These are phyloP conservation scores for Boletus vermiculosoides DNA, from an alignment of 768 basidiomycete species.

Conservation along the genomic window DNA sequence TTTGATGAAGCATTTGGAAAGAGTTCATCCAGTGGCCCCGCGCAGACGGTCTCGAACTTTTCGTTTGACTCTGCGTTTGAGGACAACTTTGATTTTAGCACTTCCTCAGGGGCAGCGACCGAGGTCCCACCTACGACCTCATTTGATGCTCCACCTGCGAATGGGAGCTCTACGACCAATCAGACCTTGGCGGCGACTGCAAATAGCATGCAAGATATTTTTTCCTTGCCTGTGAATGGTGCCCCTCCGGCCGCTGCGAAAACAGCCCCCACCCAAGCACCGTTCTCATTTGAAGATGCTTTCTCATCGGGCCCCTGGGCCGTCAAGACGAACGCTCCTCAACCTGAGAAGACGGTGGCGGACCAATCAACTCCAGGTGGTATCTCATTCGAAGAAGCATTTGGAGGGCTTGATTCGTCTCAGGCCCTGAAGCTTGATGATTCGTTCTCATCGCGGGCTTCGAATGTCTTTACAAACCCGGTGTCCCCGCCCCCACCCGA, in stretches of 20 bases:
- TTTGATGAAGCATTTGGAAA: slow-evolving; percentile 77
- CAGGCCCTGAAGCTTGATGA: slow-evolving; percentile 41
- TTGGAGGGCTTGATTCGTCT: slow-evolving; percentile 43
- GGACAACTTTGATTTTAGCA: slow-evolving; percentile 62
- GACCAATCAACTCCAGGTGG: slow-evolving; percentile 11
- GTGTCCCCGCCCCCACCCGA: slow-evolving; percentile 17
- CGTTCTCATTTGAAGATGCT: slow-evolving; percentile 47
- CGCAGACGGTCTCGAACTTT: slow-evolving; percentile 39
- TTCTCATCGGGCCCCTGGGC: slow-evolving; percentile 37
- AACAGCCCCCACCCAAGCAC: slow-evolving; percentile 17
- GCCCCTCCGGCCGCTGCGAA: slow-evolving; percentile 8
- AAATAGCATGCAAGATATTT: slow-evolving; percentile 13
- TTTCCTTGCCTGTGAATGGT: slow-evolving; percentile 15
- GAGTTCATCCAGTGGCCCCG: slow-evolving; percentile 39
- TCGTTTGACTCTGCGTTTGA: slow-evolving; percentile 67
- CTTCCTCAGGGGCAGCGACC: slow-evolving; percentile 36
- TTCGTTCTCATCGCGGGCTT: slow-evolving; percentile 36
- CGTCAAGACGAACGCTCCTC: slow-evolving; percentile 1
- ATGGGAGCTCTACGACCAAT: slow-evolving; percentile 22
- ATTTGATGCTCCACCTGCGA: slow-evolving; percentile 20
- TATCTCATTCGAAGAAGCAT: slow-evolving; percentile 57
- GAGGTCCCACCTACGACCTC: slow-evolving; percentile 30
- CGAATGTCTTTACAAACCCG: slow-evolving; percentile 30
- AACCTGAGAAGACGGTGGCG: slow-evolving; percentile 14
- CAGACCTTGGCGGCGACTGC: slow-evolving; percentile 3